These are phyloP conservation scores for Phoenix roebelenii DNA, from an alignment of 176 grass and related monocot genomes.

Conservation along the genomic window DNA sequence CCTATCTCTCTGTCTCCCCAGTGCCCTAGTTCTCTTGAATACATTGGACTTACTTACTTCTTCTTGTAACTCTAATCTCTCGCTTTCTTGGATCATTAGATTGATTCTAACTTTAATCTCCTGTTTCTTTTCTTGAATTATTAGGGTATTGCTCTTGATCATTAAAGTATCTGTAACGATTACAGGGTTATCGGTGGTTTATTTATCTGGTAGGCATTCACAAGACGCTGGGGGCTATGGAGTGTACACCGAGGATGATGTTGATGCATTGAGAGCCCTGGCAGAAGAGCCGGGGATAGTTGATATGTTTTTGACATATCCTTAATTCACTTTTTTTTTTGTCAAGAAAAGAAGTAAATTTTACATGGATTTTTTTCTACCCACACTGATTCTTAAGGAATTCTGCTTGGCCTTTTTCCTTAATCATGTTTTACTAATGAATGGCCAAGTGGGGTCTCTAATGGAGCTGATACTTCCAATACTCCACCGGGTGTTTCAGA, in stretches of 20 bases:
- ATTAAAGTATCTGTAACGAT: background rate
- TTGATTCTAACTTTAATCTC: too few species aligned
- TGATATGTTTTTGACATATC: conserved; percentile 96
- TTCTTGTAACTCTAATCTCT: too few species aligned
- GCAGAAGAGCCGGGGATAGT: conserved; percentile 61
- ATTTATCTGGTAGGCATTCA: conserved; percentile 56
- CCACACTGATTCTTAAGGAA: background rate
- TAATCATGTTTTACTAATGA: conserved; percentile 67
- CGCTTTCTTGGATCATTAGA: too few species aligned
- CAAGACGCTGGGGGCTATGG: conserved; percentile 28
- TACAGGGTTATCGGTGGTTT: conserved; percentile 67
- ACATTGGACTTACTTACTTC: too few species aligned
- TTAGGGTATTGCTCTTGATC: too few species aligned
- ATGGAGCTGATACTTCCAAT: conserved; percentile 46
- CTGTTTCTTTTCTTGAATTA: too few species aligned
- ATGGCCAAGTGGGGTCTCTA: conserved; percentile 69
- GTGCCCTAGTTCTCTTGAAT: background rate
- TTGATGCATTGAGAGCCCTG: conserved; percentile 73
- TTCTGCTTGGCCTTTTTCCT: conserved; percentile 17
- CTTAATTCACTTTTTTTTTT: conserved; percentile 16
- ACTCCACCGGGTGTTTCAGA: conserved; percentile 40
- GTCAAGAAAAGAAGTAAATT: too few species aligned
- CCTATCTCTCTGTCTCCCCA: background rate
- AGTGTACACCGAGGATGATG: conserved; percentile 62
- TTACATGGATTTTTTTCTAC: too few species aligned